Evolutionary conservation across 371 early-diverging fungal genomes (phyloP).

Genomic region (Mortierella sp.): DNA sequence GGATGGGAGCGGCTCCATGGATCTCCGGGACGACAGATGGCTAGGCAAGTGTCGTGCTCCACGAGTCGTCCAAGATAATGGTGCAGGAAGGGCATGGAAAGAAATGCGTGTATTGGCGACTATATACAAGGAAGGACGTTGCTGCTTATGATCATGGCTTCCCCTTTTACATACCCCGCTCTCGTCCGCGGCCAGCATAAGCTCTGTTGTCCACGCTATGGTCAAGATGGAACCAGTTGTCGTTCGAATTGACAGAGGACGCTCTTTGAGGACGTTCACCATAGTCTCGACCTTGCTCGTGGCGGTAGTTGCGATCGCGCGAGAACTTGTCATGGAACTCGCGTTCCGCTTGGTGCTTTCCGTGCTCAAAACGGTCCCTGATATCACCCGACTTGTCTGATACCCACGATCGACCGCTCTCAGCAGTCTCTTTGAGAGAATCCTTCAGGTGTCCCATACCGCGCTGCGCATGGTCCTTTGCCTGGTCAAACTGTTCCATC

Average conservation of each 20-base stretch:
- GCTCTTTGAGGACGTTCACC: slow-evolving; percentile 14
- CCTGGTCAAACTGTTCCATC: slow-evolving; percentile 10
- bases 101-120: too few relatives aligned
- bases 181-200: slow-evolving; percentile 10
- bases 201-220: slow-evolving; percentile 12
- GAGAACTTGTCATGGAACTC: slow-evolving; percentile 16
- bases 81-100: too few relatives aligned
- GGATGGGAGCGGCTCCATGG: too few relatives aligned
- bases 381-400: slow-evolving; percentile 15
- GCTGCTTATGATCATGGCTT: too few relatives aligned
- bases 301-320: slow-evolving; percentile 11
- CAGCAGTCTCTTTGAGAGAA: slow-evolving; percentile 20
- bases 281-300: slow-evolving; percentile 30
- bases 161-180: slow-evolving; percentile 31
- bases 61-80: too few relatives aligned
- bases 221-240: slow-evolving; percentile 51
- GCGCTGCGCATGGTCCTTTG: slow-evolving; percentile 15
- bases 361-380: slow-evolving; percentile 23
- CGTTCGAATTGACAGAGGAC: slow-evolving; percentile 25
- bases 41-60: too few relatives aligned
- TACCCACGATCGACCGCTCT: slow-evolving; percentile 20
- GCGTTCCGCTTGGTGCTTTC: slow-evolving; percentile 5
- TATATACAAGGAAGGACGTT: too few relatives aligned
- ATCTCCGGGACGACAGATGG: too few relatives aligned
- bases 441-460: slow-evolving; percentile 16